phyloP scores from a whole-genome alignment of 148 eudicot genomes.

The Simmondsia chinensis region DNA sequence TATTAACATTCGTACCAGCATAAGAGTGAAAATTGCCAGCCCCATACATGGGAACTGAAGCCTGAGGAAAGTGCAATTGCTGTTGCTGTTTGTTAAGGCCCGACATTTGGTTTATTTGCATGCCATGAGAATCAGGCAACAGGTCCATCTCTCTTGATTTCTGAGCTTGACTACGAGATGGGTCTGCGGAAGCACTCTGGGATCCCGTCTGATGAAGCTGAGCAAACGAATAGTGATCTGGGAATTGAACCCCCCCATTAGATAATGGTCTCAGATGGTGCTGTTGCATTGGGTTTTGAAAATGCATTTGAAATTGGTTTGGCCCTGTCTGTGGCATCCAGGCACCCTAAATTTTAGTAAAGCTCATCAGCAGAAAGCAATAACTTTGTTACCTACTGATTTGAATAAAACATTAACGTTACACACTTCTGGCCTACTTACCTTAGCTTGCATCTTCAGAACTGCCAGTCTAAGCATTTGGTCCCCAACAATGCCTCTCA shows the following conservation, averaged over 20 bases:
- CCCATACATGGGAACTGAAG: constrained; percentile 59
- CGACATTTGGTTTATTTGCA: constrained; percentile 41
- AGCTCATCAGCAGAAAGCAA: constrained; percentile 7
- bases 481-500: constrained; percentile 85
- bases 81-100: constrained; percentile 70
- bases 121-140: constrained; percentile 38
- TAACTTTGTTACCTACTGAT: background rate
- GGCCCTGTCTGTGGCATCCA: constrained; percentile 28
- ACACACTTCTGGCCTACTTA: constrained; percentile 17
- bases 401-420: background rate
- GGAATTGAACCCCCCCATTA: constrained; percentile 18
- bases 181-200: constrained; percentile 17
- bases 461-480: constrained; percentile 89
- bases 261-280: constrained; percentile 28
- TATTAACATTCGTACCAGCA: constrained; percentile 33
- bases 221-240: constrained; percentile 33
- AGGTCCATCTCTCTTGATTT: constrained; percentile 33
- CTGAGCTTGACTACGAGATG: constrained; percentile 17
- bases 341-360: constrained; percentile 20
- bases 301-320: constrained; percentile 25
- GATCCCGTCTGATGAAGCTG: constrained; percentile 28
- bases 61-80: constrained; percentile 64
- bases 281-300: constrained; percentile 39
- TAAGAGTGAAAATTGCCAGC: constrained; percentile 32
- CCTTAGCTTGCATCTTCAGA: constrained; percentile 67